Base-by-base conservation (phyloP, 2,329 filamentous ascomycete species). In the Acrodontium crateriforme region DNA sequence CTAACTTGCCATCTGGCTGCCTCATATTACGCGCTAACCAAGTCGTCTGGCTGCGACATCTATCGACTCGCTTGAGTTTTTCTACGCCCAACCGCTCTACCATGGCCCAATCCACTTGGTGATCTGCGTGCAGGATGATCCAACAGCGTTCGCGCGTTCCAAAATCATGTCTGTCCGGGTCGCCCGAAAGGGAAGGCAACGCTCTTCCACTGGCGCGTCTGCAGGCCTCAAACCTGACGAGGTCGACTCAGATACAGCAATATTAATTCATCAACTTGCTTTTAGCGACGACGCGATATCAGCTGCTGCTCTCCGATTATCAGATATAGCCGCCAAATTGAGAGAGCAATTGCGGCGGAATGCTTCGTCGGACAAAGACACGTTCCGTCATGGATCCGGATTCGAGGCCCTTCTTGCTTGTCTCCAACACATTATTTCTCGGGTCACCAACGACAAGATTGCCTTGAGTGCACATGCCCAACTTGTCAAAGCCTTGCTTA, bases 371-470 rank as follows among this genome's bases (percentile, higher is more conserved):
- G n/a, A n/a, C n/a, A 45, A 45, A 31, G 46, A 49, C 33, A 41
- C 35, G 9, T 52, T 52, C 30, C 42, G 48, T 25, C 46, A 42
- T 30, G 44, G 38, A 18, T 35, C 32, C 29, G 48, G 46, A 30
- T 50, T 50, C 24, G 39, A 50, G 18, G 34, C 24, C 31, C 15
- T 42, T 17, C 34, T 50, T 14, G 31, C 43, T n/a, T 16, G 35
- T 16, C 30, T 46, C 25, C 25, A 28, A 8, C 12, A 26, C n/a
- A 13, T 29, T 6, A 8, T 16, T 9, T 13, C 16, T 9, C 14
- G 8, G 6, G 14, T 21, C n/a, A 14, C 13, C 3, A 13, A n/a
- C 11, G 22, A 30, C 15, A 8, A 12, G 23, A 13, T 14, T n/a
- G 23, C 13, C 5, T 8, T 19, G 9, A 17, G 16, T 12, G 9